These are phyloP conservation scores for Coniochaeta ligniaria DNA, from an alignment of 2,329 filamentous ascomycete genomes.

Conservation along the genomic window DNA sequence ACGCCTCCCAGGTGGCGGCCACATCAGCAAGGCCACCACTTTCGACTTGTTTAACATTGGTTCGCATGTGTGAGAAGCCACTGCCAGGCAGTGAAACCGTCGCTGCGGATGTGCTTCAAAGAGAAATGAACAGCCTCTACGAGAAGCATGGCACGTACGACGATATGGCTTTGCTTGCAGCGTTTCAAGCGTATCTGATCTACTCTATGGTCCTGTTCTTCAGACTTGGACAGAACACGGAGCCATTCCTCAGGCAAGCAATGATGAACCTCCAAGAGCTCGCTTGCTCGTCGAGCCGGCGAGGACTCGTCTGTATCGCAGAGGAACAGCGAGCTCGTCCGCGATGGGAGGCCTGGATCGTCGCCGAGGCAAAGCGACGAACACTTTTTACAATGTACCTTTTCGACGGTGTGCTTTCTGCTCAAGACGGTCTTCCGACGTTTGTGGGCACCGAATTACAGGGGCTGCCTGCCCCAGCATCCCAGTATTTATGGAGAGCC, in stretches of 20 bases:
- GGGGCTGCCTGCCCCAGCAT: constrained; percentile 32
- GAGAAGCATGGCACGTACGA: constrained; percentile 17
- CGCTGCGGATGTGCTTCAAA: constrained; percentile 12
- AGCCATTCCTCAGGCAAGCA: constrained; percentile 28
- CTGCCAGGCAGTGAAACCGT: constrained; percentile 22
- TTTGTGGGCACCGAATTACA: constrained; percentile 42
- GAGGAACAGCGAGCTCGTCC: constrained; percentile 32
- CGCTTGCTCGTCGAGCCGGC: constrained; percentile 29
- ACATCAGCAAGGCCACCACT: constrained; percentile 22
- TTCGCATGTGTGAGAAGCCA: constrained; percentile 30
- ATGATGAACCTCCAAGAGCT: constrained; percentile 45
- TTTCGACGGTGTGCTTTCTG: constrained; percentile 40
- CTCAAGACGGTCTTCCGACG: constrained; percentile 32
- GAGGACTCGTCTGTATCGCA: constrained; percentile 34
- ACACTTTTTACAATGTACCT: constrained; percentile 45
- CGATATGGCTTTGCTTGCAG: constrained; percentile 26
- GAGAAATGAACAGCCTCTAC: constrained; percentile 26
- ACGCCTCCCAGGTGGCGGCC: constrained; percentile 25
- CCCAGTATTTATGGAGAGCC: constrained; percentile 35
- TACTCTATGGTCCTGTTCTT: constrained; percentile 43
- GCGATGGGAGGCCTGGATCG: constrained; percentile 45
- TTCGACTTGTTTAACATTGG: constrained; percentile 30
- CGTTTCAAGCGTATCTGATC: constrained; percentile 47
- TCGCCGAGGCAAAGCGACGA: constrained; percentile 44
- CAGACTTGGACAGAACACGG: constrained; percentile 14